Evolutionary conservation across 1,284 basidiomycete genomes (phyloP), one percentile per base, ranked within the genome.

Genomic region (Cystobasidium slooffiae): DNA sequence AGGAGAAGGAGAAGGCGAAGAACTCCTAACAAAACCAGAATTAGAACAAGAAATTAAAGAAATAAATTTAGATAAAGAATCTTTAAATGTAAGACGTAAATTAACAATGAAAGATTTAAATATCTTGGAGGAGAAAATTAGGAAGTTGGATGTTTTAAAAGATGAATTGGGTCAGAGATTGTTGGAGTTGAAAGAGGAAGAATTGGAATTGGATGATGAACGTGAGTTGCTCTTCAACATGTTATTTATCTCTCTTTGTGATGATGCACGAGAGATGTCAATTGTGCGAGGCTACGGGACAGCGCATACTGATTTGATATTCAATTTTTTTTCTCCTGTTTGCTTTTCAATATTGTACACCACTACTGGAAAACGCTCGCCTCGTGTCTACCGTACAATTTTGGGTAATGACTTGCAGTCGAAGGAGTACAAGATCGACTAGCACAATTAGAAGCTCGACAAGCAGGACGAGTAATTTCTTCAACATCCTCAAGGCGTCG

Each of bases 201-300:
- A 97, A 79, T 85, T 99, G 43, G 96, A 98, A 81, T 84, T 99
- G 43, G 92, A 97, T 80, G 96, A 97, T 78, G 96, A 97, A 84
- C 83, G 92, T 93, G 80, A 79, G 90, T 85, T 22, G 18, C 10
- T 31, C 12, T 41, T 39, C 24, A 10, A 44, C 53, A 56, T 24
- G 12, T 12, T 3, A 14, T 6, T 6, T n/a, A n/a, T 49, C n/a
- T n/a, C 12, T 49, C 6, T 49, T 1, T 14, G 46, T 49, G n/a
- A 49, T 1, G n/a, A 6, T 49, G 14, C 46, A 14, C 6, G 12
- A 3, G 6, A 6, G 6, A 12, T 49, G 12, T 3, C 12, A 12
- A n/a, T 2, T 3, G 3, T 20, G 24, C 9, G 12, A 55, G 9
- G 24, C 41, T 52, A 31, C 76, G 65, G 75, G 49, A 46, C 14